These are phyloP conservation scores for Citrus sinensis DNA, from an alignment of 345 rosid genomes.

Conservation along the genomic window DVS_A1.0 CM039163.1:49457501-49458000, in stretches of 20 bases:
- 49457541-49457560: neutral
- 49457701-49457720: constrained; percentile 9
- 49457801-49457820: constrained; percentile 64
- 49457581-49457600: constrained; percentile 5
- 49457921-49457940: constrained; percentile 75
- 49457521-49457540: too few relatives aligned
- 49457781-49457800: constrained; percentile 60
- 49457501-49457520: too few relatives aligned
- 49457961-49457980: constrained; percentile 60
- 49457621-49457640: constrained; percentile 36
- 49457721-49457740: constrained; percentile 1
- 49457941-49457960: constrained; percentile 65
- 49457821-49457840: constrained; percentile 65
- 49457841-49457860: constrained; percentile 51
- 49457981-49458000: constrained; percentile 74
- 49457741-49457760: constrained; percentile 3
- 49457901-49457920: constrained; percentile 54
- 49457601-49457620: constrained; percentile 28
- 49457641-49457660: constrained; percentile 40
- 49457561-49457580: neutral
- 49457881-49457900: constrained; percentile 50
- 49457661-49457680: constrained; percentile 26
- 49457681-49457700: constrained; percentile 37
- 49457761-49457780: constrained; percentile 14
- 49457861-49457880: constrained; percentile 57